These are phyloP conservation scores for Cadophora gregata DNA, from an alignment of 2,329 filamentous ascomycete genomes.

Conservation along the genomic window DNA sequence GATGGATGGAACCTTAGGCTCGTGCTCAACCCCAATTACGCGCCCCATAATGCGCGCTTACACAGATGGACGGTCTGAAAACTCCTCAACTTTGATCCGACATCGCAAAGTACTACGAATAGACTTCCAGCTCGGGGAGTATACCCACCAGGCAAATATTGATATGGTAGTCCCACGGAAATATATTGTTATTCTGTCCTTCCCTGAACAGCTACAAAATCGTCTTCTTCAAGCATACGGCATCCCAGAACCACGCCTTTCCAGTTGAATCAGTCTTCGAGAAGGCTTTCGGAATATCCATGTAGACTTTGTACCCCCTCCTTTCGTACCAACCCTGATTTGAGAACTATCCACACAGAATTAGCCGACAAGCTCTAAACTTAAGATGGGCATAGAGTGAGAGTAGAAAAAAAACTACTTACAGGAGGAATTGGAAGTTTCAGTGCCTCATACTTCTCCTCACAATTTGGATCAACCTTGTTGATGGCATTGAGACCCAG, in stretches of 20 bases:
- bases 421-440: slow-evolving; percentile 26
- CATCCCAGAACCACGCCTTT: slow-evolving; percentile 30
- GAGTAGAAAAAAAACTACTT: neutral
- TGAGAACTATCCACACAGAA: slow-evolving; percentile 28
- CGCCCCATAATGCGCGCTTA: too few species aligned
- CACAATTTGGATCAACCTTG: slow-evolving; percentile 25
- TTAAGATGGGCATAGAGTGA: neutral
- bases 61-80: too few species aligned
- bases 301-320: slow-evolving; percentile 37
- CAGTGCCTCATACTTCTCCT: slow-evolving; percentile 30
- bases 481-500: slow-evolving; percentile 33
- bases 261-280: slow-evolving; percentile 30
- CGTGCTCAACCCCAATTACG: too few species aligned
- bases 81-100: too few species aligned
- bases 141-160: too few species aligned
- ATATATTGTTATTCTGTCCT: too few species aligned
- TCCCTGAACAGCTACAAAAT: slow-evolving; percentile 19
- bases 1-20: too few species aligned
- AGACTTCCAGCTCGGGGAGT: too few species aligned
- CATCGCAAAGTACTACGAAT: too few species aligned
- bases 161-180: too few species aligned
- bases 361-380: neutral
- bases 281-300: slow-evolving; percentile 25
- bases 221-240: slow-evolving; percentile 36
- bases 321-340: slow-evolving; percentile 41